phyloP scores from a whole-genome alignment of 1,284 basidiomycete genomes.

The Irpex sp. region DNA sequence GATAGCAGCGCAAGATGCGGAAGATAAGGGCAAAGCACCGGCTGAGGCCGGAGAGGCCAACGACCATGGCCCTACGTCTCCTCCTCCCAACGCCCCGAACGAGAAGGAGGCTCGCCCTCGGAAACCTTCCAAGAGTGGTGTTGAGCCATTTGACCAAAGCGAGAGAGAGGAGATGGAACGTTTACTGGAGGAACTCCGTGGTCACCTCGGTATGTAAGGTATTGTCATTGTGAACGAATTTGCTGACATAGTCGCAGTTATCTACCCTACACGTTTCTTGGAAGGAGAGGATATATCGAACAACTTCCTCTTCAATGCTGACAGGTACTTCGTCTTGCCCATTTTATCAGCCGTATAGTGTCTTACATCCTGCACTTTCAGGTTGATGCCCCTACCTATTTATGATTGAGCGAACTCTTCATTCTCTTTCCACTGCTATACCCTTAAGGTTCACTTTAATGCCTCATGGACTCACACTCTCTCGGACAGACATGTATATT shows the following conservation, averaged over 20 bases:
- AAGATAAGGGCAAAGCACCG: slow-evolving; percentile 19
- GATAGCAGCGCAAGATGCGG: slow-evolving; percentile 15
- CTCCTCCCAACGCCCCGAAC: slow-evolving; percentile 8
- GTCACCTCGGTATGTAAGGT: slow-evolving; percentile 71
- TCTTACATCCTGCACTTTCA: slow-evolving; percentile 12
- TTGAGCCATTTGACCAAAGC: slow-evolving; percentile 74
- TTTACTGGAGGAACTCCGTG: slow-evolving; percentile 70
- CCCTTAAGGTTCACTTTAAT: neutral
- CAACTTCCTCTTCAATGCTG: slow-evolving; percentile 90
- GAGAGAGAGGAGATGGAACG: slow-evolving; percentile 89
- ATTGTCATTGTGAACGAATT: neutral
- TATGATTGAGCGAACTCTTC: slow-evolving; percentile 35
- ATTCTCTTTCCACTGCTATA: neutral
- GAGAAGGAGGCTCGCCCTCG: slow-evolving; percentile 36
- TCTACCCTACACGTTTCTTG: slow-evolving; percentile 80
- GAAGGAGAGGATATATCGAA: slow-evolving; percentile 84
- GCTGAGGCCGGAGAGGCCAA: slow-evolving; percentile 12
- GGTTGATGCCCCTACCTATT: slow-evolving; percentile 53
- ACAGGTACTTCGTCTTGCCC: slow-evolving; percentile 47
- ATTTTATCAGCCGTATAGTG: neutral
- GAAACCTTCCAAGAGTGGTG: slow-evolving; percentile 40
- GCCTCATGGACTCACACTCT: neutral
- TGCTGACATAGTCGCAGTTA: slow-evolving; percentile 42
- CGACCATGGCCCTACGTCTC: slow-evolving; percentile 9
- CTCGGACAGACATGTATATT: neutral